Conservation (phyloP, 2,329 filamentous ascomycete genomes). For the Rhinocladiella similis region DNA sequence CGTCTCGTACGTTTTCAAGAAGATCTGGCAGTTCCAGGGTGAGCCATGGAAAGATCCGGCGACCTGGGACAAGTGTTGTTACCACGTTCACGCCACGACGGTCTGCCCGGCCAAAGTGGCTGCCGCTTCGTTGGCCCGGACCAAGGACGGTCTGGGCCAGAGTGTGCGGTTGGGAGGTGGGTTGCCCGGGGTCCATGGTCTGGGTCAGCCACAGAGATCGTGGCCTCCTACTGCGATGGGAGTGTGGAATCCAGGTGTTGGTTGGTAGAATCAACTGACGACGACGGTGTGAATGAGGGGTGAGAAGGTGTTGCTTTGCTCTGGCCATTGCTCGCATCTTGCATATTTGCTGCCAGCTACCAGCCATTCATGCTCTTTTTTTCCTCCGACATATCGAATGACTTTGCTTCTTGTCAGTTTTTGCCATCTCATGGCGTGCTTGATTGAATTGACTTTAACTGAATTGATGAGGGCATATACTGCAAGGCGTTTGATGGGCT, state of each 20-base stretch:
- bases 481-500: no score
- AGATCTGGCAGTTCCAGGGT: conserved; percentile 22
- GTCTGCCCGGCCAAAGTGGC: conserved; percentile 11
- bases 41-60: conserved; percentile 23
- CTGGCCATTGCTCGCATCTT: not conserved
- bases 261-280: conserved; percentile 12
- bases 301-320: not conserved
- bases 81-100: conserved; percentile 22
- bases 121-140: conserved; percentile 1
- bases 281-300: not conserved
- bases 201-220: not conserved
- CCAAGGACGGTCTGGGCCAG: not conserved
- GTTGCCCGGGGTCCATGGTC: not conserved
- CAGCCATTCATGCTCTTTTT: no score
- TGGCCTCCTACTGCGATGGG: conserved; percentile 15
- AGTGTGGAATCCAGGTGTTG: conserved; percentile 23
- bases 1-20: conserved; percentile 22
- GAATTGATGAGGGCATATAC: no score
- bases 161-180: not conserved
- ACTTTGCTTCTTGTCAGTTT: no score
- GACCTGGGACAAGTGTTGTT: conserved; percentile 17
- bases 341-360: no score
- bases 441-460: no score
- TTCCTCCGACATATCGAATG: no score
- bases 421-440: no score